Evolutionary conservation across 2,329 filamentous ascomycete genomes (phyloP), one percentile per base, ranked within the genome.

Genomic region (Pseudogymnoascus sp.): DNA sequence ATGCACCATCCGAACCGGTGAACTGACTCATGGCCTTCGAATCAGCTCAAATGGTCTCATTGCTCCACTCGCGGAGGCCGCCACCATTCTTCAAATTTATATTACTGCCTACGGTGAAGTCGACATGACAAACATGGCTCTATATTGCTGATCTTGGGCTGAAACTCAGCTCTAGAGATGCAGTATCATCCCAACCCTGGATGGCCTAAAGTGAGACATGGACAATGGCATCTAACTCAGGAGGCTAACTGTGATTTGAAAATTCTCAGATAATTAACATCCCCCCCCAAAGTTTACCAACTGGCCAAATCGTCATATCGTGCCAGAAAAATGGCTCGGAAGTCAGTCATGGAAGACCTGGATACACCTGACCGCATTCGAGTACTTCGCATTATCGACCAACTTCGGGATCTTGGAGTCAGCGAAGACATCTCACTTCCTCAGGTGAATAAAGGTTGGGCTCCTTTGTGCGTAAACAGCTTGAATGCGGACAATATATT

Each of bases 371-470:
- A 42, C 3, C 39, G 39, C 9, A 42, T 42, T 42, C 19, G 11
- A 22, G 1, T 42, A 42, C 39, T 39, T 42, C 39, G 19, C 58
- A 67, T 62, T 38, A 61, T 67, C 62, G 65, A 67, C 58, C 62
- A 62, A 52, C 63, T 67, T 12, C 65, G 64, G 16, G 63, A 64
- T 25, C 58, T 64, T 49, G 60, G 62, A 35, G 60, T 67, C 55
- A 30, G 58, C 19, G 45, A 67, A 58, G 52, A 65, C 62, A 63
- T 67, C 14, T 39, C 64, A 42, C 65, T 67, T 33, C 66, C 66
- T 42, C 66, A 67, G 65, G 38, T 41, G 38, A 22, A 22, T 22
- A n/a, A 22, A 3, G 2, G 12, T 22, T 41, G 38, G 8, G 38
- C 16, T 41, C 8, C 16, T 22, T 12, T 41, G 16, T 41, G n/a